Conservation (phyloP, 2,329 filamentous ascomycete species). For the Hortaea werneckii region DNA sequence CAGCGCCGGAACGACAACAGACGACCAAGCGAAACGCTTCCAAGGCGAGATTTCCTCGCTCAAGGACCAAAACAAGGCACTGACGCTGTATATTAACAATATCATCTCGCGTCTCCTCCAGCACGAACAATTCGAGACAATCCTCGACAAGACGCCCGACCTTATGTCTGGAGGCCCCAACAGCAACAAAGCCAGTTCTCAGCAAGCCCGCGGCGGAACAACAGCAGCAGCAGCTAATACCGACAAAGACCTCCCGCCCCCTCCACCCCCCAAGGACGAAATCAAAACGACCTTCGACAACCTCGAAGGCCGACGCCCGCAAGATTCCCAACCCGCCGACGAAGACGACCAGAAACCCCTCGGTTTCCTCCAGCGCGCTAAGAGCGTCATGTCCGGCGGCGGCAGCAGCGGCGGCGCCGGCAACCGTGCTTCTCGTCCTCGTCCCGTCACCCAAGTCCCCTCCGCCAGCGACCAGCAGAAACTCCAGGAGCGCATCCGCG, state of each 20-base stretch:
- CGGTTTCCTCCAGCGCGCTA: constrained; percentile 48
- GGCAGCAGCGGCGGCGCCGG: no score
- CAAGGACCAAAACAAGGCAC: constrained; percentile 92
- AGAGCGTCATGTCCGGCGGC: constrained; percentile 43
- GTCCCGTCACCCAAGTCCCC: constrained; percentile 2
- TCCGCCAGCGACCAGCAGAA: constrained; percentile 2
- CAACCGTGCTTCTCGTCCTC: background rate
- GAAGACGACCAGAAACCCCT: constrained; percentile 7
- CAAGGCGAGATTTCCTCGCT: constrained; percentile 69
- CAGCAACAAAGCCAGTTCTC: constrained; percentile 9
- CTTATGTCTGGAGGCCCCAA: constrained; percentile 38
- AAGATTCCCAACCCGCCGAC: background rate
- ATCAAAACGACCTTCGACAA: constrained; percentile 19
- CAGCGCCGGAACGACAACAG: constrained; percentile 44
- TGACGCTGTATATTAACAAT: constrained; percentile 97
- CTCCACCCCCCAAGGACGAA: constrained; percentile 51
- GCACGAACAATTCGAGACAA: constrained; percentile 89
- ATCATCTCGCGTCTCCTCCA: constrained; percentile 93
- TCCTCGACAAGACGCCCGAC: constrained; percentile 70
- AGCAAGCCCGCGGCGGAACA: constrained; percentile 1
- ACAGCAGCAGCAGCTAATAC: constrained; percentile 30
- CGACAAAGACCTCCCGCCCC: constrained; percentile 77
- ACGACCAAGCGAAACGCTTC: constrained; percentile 53
- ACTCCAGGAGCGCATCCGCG: constrained; percentile 1
- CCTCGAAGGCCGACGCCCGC: background rate